Percentiles rank a stretch among this genome's conserved stretches.
phyloP scores from a whole-genome alignment of 257 asterid genomes.

The Nicotiana noctiflora region DNA sequence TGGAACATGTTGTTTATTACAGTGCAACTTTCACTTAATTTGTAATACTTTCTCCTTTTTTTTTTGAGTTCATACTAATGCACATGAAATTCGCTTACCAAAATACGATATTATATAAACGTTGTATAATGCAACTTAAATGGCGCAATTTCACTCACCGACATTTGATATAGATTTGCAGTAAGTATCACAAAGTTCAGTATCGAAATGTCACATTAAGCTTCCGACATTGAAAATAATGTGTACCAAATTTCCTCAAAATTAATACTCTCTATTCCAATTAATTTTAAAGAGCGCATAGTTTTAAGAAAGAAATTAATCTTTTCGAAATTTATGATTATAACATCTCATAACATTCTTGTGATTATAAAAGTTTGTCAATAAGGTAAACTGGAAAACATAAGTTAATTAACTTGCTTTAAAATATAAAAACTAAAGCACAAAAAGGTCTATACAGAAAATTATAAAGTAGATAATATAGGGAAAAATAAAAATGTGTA shows the following conservation, averaged over 20 bases:
- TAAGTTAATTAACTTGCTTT: neutral
- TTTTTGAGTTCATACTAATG: neutral
- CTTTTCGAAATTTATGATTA: neutral
- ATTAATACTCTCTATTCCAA: neutral
- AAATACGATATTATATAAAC: neutral
- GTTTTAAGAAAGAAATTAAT: neutral
- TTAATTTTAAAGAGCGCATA: neutral
- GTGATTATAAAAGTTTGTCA: neutral
- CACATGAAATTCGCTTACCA: neutral
- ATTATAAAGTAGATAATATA: neutral
- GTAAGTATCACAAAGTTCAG: too few species aligned
- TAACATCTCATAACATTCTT: neutral
- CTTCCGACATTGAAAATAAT: neutral
- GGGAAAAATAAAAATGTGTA: neutral
- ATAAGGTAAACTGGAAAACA: too few species aligned
- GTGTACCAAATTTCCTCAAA: neutral
- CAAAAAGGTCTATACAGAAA: too few species aligned
- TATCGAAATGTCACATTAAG: neutral
- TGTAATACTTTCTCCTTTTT: neutral
- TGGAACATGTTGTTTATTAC: neutral
- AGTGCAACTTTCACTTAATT: neutral
- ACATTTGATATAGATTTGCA: neutral
- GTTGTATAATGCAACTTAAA: neutral
- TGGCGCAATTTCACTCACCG: neutral
- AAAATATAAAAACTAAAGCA: neutral